These are phyloP conservation scores for Endothia cerciana DNA, from an alignment of 2,329 filamentous ascomycete genomes.

Conservation along the genomic window DNA sequence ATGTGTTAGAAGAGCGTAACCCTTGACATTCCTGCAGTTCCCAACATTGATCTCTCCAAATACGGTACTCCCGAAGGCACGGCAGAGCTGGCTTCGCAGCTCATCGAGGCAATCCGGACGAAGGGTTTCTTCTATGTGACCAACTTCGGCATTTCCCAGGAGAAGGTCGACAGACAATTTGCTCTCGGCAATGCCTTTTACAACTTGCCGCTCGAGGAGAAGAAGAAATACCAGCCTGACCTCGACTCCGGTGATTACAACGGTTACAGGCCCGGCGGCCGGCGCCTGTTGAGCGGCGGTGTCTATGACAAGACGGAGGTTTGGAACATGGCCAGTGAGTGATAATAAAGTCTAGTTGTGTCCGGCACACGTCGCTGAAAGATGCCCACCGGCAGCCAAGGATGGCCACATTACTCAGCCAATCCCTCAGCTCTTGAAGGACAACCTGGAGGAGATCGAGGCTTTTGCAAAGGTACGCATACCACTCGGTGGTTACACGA, in stretches of 20 bases:
- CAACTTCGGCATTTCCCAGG: conserved; percentile 64
- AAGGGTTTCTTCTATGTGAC: conserved; percentile 66
- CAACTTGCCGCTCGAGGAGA: conserved; percentile 59
- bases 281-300: conserved; percentile 40
- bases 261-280: conserved; percentile 55
- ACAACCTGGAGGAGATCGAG: conserved; percentile 40
- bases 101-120: conserved; percentile 57
- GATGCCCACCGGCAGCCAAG: not conserved
- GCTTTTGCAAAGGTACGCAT: conserved; percentile 34
- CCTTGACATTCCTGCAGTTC: not conserved
- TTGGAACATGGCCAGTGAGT: conserved; percentile 43
- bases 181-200: conserved; percentile 64
- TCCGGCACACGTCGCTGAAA: not conserved
- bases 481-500: conserved; percentile 6
- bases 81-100: conserved; percentile 54
- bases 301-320: conserved; percentile 45
- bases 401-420: conserved; percentile 35
- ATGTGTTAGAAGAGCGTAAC: not conserved
- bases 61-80: conserved; percentile 60
- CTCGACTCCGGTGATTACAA: conserved; percentile 60
- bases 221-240: conserved; percentile 58
- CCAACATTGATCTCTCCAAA: conserved; percentile 57
- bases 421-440: conserved; percentile 40
- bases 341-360: too few relatives aligned
- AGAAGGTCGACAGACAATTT: conserved; percentile 64